Evolutionary conservation across 495 filamentous ascomycete species (phyloP).

Genomic region (Trichoderma reesei): DNA sequence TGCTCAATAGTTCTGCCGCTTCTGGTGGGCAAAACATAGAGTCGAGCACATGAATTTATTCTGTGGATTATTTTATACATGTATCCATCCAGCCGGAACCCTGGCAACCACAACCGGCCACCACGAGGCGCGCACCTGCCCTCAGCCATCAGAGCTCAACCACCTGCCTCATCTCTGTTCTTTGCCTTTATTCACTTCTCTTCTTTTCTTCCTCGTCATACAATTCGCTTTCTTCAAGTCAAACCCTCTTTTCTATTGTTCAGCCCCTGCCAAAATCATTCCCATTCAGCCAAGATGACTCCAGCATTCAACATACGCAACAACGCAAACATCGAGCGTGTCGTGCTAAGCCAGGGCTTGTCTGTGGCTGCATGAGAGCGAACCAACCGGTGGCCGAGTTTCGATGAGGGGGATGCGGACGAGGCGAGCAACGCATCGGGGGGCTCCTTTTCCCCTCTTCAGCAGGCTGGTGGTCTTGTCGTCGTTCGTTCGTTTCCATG

Average conservation of each 20-base stretch:
- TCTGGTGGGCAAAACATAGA: not conserved
- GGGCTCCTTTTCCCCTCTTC: not conserved
- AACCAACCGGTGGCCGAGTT: not conserved
- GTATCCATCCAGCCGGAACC: not conserved
- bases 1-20: not conserved
- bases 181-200: not conserved
- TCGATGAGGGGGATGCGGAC: not conserved
- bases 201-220: not conserved
- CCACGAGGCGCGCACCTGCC: slow-evolving; percentile 3
- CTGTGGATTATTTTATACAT: not conserved
- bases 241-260: not conserved
- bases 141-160: not conserved
- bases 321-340: too few relatives aligned
- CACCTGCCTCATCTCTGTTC: not conserved
- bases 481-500: too few relatives aligned
- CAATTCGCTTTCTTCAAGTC: too few relatives aligned
- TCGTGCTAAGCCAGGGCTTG: not conserved
- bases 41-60: not conserved
- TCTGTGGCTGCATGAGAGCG: not conserved
- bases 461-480: not conserved
- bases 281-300: not conserved
- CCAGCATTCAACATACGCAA: too few relatives aligned
- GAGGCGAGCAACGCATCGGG: not conserved
- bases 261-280: not conserved
- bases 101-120: not conserved